A percentile compares a stretch with the other conserved stretches of the same genome.
These are phyloP conservation scores for Pythium plurisporium DNA, from an alignment of 352 stramenopile species.

Conservation along the genomic window DNA sequence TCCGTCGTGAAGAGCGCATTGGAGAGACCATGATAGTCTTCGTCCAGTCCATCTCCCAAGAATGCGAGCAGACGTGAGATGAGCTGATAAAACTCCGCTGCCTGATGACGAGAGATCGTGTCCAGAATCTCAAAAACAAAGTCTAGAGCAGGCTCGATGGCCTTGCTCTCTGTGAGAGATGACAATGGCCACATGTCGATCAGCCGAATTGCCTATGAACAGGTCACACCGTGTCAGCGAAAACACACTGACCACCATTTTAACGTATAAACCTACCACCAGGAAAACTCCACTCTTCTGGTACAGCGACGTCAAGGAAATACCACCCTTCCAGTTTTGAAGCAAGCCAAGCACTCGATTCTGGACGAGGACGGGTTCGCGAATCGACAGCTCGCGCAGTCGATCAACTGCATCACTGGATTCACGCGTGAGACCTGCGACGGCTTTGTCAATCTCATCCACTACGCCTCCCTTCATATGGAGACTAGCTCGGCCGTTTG, in stretches of 20 bases:
- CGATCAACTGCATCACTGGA: conserved; percentile 47
- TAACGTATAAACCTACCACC: conserved; percentile 62
- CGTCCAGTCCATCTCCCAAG: conserved; percentile 41
- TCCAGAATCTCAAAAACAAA: conserved; percentile 70
- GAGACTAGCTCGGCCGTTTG: not conserved
- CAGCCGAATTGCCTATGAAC: conserved; percentile 45
- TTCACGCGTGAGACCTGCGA: conserved; percentile 41
- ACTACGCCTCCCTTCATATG: conserved; percentile 24
- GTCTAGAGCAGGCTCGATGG: conserved; percentile 34
- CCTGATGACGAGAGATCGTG: conserved; percentile 56
- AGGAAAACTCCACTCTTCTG: conserved; percentile 54
- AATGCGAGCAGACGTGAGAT: conserved; percentile 44
- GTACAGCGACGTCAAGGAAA: conserved; percentile 70
- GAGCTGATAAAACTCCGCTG: conserved; percentile 62
- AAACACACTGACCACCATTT: no score
- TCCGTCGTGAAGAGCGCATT: conserved; percentile 38
- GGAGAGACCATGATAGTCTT: conserved; percentile 29
- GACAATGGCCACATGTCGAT: conserved; percentile 54
- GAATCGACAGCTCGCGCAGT: conserved; percentile 52
- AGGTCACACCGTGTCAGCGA: no score
- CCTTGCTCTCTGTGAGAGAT: conserved; percentile 28
- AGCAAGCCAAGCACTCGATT: conserved; percentile 33
- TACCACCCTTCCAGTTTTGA: conserved; percentile 43
- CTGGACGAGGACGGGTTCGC: conserved; percentile 50
- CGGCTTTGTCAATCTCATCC: conserved; percentile 40